Base-by-base conservation (phyloP, 495 filamentous ascomycete genomes). In the Aspergillus sclerotiicarbonarius region DNA sequence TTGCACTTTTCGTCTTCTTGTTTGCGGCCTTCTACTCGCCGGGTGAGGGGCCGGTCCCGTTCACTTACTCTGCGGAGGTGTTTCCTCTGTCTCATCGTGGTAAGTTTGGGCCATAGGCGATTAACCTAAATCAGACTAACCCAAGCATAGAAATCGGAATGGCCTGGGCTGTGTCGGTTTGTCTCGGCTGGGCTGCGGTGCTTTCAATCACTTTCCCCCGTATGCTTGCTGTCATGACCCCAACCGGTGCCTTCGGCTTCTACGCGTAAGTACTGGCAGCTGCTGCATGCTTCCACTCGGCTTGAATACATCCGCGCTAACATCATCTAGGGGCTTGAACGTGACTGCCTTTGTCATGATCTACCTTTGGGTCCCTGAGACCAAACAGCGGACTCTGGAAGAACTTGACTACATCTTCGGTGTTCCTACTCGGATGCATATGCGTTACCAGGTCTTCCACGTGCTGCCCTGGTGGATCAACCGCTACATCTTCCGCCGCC, bases 381-480 rank as follows among this genome's bases (percentile, higher is more conserved):
- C 89, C 0, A 92, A 91, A 70, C 88, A 90, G 66, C 80, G 83
- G 31, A 90, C 88, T 5, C 81, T 92, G 12, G 90, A 95, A 70
- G 90, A 95, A 67, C 76, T 95, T 37, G 90, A 95, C 71, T 90
- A 91, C 65, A 84, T 95, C 54, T 95, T 91, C 59, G 87, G 84
- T 8, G 87, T 91, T 12, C 87, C 87, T 0, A 87, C 82, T 21
- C 63, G 79, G 44, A 77, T 76, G 35, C 87, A 90, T 66, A 81
- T 81, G 65, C 58, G 59, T 32, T 90, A 91, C 65, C 88, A 94
- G 71, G 31, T 84, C 30, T 80, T 67, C 53, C 77, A 83, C 59
- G 83, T 76, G 4, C 72, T 90, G n/a, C 84, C 84, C 1, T 93
- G 81, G 74, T 92, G 84, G 80, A 63, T 89, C 67, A 86, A 84